Evolutionary conservation across 805 yeast genomes (phyloP), one percentile per base, ranked within the genome.

Genomic region (Candida schatavii): DNA sequence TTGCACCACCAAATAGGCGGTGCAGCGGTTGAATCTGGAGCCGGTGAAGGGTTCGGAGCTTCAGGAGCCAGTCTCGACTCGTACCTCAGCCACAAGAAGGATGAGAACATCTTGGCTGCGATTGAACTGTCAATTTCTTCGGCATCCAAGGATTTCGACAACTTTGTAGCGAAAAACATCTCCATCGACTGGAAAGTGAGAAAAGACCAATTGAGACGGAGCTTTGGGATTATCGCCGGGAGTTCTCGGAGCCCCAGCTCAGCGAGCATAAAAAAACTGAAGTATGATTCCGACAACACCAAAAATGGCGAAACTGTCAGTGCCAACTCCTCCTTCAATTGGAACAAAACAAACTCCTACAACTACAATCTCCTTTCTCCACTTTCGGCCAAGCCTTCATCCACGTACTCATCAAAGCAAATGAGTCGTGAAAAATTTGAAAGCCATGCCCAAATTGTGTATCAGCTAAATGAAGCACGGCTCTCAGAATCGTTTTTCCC

Each of bases 71-170:
- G 82, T 49, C 68, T 85, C 25, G 90, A 84, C 46, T 70, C 70
- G 34, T 86, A 83, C 54, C 61, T 89, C 45, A 75, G 71, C 45
- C 70, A 76, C 18, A 85, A 84, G 54, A 86, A 86, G 54, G 95
- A 89, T 43, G 96, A 89, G 59, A 88, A 80, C 57, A 82, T 89
- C 27, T 63, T 89, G 35, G 73, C 83, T 18, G 84, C 96, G 3
- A 88, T 91, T 48, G 97, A 90, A 56, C 88, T 82, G 51, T 76
- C 89, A 0, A 73, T 90, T 45, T 65, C 76, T 2, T 64, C 80
- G 17, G 89, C 96, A 4, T 83, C 95, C 3, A 74, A 74, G 42
- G 97, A 89, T 56, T 93, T 91, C 62, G 97, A 90, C 59, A 64
- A 62, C 34, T 86, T 81, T 57, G 81, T 91, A 45, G 81, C 75